Evolutionary conservation across 2,329 filamentous ascomycete species (phyloP).

Genomic region (Nigrospora oryzae): DNA sequence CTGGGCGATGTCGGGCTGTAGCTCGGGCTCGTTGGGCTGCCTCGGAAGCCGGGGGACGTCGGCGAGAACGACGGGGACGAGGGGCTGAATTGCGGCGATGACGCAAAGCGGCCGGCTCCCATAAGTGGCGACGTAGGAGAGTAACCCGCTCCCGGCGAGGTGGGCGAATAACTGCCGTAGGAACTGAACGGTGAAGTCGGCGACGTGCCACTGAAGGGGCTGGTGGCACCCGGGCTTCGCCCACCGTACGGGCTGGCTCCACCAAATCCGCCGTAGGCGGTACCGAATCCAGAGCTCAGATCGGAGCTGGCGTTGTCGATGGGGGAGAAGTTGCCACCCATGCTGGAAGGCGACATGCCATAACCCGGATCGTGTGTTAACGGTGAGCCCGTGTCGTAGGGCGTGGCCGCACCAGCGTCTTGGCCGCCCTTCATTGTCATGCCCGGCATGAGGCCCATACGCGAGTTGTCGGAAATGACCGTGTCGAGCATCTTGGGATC

Average conservation of each 20-base stretch:
- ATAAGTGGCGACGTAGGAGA: conserved; percentile 69
- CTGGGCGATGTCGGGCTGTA: conserved; percentile 60
- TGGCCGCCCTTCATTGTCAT: conserved; percentile 69
- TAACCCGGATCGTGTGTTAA: conserved; percentile 61
- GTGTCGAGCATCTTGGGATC: conserved; percentile 95
- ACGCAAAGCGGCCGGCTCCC: conserved; percentile 46
- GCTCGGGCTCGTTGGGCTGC: conserved; percentile 47
- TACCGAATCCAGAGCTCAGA: conserved; percentile 55
- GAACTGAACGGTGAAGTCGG: conserved; percentile 55
- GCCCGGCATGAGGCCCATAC: conserved; percentile 72
- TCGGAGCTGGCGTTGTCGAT: conserved; percentile 71
- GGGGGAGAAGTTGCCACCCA: conserved; percentile 60
- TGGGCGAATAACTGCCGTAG: conserved; percentile 59
- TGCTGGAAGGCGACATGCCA: conserved; percentile 46
- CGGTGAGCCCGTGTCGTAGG: conserved; percentile 83
- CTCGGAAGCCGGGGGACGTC: conserved; percentile 37
- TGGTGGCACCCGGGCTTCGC: conserved; percentile 62
- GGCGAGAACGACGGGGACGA: conserved; percentile 56
- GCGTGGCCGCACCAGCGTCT: conserved; percentile 79
- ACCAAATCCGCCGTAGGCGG: conserved; percentile 47
- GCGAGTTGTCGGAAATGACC: conserved; percentile 85
- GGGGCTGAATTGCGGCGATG: conserved; percentile 55
- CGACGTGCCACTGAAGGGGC: conserved; percentile 66
- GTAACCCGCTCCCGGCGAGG: conserved; percentile 66
- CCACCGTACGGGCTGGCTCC: conserved; percentile 58